A percentile compares a stretch with the other conserved stretches of the same genome.
Evolutionary conservation across 345 rosid species (phyloP).

Genomic region (Acer yangbiense): DNA sequence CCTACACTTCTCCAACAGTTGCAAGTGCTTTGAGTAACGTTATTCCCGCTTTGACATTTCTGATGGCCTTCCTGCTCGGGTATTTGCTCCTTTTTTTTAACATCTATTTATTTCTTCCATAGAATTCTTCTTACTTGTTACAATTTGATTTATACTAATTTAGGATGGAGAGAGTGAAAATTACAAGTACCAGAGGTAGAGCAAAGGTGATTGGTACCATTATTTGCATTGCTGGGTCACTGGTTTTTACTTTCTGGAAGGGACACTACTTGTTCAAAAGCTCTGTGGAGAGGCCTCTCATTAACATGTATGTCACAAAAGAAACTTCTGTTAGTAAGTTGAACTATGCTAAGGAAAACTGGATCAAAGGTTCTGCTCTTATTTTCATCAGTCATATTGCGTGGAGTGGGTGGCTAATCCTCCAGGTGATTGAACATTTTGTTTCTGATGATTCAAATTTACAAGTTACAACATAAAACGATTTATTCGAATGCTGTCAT

Average conservation of each 20-base stretch:
- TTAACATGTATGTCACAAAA: conserved; percentile 29
- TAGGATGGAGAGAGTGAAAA: conserved; percentile 51
- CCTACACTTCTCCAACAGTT: conserved; percentile 40
- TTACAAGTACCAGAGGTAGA: conserved; percentile 28
- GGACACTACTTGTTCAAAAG: conserved; percentile 38
- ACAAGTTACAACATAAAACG: neutral
- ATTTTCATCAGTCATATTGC: conserved; percentile 41
- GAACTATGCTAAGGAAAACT: conserved; percentile 22
- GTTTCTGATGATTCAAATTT: neutral
- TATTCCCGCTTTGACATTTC: conserved; percentile 45
- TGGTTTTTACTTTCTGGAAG: conserved; percentile 54
- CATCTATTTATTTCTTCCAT: neutral
- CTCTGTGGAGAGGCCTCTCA: conserved; percentile 35
- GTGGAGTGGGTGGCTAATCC: conserved; percentile 47
- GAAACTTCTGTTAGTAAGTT: neutral
- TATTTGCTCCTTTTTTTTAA: neutral
- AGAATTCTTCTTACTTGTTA: neutral
- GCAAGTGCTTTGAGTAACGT: conserved; percentile 49
- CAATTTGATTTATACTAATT: neutral
- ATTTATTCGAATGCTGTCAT: neutral
- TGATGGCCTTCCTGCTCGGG: conserved; percentile 44
- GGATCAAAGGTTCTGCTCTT: conserved; percentile 53
- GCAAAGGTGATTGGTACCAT: conserved; percentile 41
- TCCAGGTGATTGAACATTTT: conserved; percentile 31
- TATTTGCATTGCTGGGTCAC: conserved; percentile 40